Conservation (phyloP, 2,329 filamentous ascomycete species). For the Stachybotrys elegans region DNA sequence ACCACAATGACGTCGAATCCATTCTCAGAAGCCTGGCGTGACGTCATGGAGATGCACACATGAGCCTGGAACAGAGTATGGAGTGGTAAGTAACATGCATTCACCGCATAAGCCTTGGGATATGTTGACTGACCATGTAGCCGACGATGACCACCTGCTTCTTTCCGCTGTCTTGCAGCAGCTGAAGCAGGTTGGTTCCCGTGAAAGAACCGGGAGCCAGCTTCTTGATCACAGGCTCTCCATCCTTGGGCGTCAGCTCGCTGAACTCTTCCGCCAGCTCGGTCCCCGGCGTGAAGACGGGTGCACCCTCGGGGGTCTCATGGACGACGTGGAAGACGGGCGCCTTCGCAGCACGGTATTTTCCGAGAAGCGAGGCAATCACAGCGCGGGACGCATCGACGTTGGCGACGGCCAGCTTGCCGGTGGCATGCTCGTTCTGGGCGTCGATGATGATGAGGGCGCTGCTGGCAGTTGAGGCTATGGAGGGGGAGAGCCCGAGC, state of each 20-base stretch:
- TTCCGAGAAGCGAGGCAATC: slow-evolving; percentile 52
- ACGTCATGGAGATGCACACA: slow-evolving; percentile 59
- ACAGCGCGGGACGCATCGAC: slow-evolving; percentile 47
- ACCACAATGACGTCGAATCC: slow-evolving; percentile 61
- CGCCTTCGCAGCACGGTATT: slow-evolving; percentile 50
- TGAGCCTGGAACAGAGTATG: slow-evolving; percentile 47
- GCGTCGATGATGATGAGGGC: slow-evolving; percentile 65
- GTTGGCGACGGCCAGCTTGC: slow-evolving; percentile 51
- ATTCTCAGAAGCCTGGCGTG: slow-evolving; percentile 52
- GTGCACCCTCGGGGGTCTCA: slow-evolving; percentile 52
- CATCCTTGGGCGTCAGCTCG: slow-evolving; percentile 48
- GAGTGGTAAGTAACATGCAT: background rate
- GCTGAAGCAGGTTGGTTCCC: slow-evolving; percentile 50
- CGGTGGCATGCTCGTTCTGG: slow-evolving; percentile 63
- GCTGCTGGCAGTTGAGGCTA: slow-evolving; percentile 52
- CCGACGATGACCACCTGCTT: slow-evolving; percentile 59
- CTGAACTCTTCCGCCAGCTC: slow-evolving; percentile 55
- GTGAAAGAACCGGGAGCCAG: slow-evolving; percentile 55
- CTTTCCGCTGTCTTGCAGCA: slow-evolving; percentile 39
- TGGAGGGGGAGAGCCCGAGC: slow-evolving; percentile 49
- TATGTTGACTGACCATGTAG: slow-evolving; percentile 43
- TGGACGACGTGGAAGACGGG: slow-evolving; percentile 58
- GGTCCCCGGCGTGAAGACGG: slow-evolving; percentile 61
- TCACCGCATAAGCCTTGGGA: background rate
- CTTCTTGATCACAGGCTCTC: slow-evolving; percentile 56